phyloP scores from a whole-genome alignment of 2,329 filamentous ascomycete genomes.

The Orbilia blumenaviensis region DNA sequence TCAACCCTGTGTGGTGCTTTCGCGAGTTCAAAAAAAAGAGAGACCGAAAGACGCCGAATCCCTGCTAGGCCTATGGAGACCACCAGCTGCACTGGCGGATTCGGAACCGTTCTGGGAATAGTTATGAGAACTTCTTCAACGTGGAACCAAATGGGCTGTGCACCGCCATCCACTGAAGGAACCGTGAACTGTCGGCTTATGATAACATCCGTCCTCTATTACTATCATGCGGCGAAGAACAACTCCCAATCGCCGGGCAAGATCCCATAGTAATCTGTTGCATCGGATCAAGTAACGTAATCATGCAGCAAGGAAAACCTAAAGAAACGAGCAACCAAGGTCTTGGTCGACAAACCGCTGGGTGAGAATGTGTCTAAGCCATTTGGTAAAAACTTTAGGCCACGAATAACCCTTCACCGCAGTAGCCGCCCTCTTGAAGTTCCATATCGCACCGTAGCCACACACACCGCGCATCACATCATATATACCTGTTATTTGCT shows the following conservation, averaged over 20 bases:
- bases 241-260: neutral
- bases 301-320: constrained; percentile 21
- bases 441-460: constrained; percentile 11
- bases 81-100: constrained; percentile 2
- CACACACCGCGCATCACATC: neutral
- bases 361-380: constrained; percentile 22
- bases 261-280: neutral
- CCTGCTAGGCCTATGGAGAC: constrained; percentile 7
- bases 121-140: constrained; percentile 9
- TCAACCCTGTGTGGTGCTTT: neutral
- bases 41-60: constrained; percentile 18
- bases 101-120: constrained; percentile 35
- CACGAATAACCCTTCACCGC: constrained; percentile 16
- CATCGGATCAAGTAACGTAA: constrained; percentile 22
- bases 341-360: constrained; percentile 7
- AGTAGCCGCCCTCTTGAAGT: constrained; percentile 2
- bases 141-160: constrained; percentile 28
- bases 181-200: constrained; percentile 27
- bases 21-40: neutral
- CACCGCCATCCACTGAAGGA: constrained; percentile 8
- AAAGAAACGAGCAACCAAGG: constrained; percentile 10
- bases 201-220: constrained; percentile 1
- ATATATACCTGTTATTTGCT: neutral
- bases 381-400: constrained; percentile 8
- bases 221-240: neutral